Evolutionary conservation across 129 eudicot genomes (phyloP).

Genomic region (Mikania micrantha): DNA sequence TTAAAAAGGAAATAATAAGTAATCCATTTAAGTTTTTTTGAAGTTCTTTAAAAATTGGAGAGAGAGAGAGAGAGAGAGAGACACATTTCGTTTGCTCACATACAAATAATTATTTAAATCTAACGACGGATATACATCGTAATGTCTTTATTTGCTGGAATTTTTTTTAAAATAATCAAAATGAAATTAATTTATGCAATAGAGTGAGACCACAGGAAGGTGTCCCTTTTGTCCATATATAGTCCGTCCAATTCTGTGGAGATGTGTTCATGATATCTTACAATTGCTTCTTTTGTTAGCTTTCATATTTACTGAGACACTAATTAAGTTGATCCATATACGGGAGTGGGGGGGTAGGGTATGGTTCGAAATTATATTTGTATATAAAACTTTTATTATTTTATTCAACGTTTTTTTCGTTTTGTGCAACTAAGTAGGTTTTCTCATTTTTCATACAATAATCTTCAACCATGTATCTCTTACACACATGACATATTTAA

Average conservation of each 20-base stretch:
- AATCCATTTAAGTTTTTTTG: no score
- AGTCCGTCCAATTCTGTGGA: slow-evolving; percentile 3
- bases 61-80: no score
- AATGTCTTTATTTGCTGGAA: background rate
- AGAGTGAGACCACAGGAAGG: slow-evolving; percentile 25
- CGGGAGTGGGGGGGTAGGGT: background rate
- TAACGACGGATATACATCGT: background rate
- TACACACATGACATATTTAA: no score
- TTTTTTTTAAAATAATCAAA: background rate
- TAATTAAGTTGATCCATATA: slow-evolving; percentile 7
- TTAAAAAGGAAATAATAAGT: no score
- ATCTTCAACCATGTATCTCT: no score
- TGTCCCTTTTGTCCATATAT: slow-evolving; percentile 17
- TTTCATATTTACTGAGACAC: slow-evolving; percentile 6
- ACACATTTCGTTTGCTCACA: background rate
- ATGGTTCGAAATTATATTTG: background rate
- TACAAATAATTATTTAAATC: background rate
- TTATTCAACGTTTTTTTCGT: no score
- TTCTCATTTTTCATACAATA: no score
- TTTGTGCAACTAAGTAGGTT: background rate
- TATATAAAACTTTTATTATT: background rate
- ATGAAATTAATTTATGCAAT: background rate
- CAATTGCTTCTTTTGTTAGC: slow-evolving; percentile 20
- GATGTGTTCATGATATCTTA: slow-evolving; percentile 19
- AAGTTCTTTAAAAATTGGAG: no score